phyloP scores from a whole-genome alignment of 2,329 filamentous ascomycete genomes.

The Onygena corvina region DNA sequence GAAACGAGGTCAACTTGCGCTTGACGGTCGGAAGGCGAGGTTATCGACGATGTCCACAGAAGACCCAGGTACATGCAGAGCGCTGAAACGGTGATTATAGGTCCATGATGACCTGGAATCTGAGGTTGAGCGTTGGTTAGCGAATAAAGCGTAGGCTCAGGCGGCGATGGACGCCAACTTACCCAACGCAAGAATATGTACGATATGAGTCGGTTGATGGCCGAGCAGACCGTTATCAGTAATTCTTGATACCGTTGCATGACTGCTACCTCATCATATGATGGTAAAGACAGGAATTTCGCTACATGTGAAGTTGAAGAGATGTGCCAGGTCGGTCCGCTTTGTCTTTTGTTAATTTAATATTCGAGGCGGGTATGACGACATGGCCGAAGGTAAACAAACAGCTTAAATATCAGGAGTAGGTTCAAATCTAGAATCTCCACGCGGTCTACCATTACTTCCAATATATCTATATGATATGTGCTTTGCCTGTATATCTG shows the following conservation, averaged over 20 bases:
- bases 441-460: not conserved
- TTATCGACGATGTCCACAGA: conserved; percentile 16
- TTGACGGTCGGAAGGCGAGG: not conserved
- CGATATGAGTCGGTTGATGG: conserved; percentile 25
- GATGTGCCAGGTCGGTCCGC: not conserved
- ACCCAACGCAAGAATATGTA: conserved; percentile 38
- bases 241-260: conserved; percentile 27
- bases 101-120: conserved; percentile 30
- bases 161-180: conserved; percentile 7
- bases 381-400: conserved; percentile 6
- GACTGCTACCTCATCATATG: conserved; percentile 8
- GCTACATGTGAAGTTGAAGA: not conserved
- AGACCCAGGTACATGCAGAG: conserved; percentile 37
- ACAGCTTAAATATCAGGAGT: conserved; percentile 7
- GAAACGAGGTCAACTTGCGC: not conserved
- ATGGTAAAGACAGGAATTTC: too few species aligned
- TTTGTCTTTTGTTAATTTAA: not conserved
- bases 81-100: conserved; percentile 30
- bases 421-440: not conserved
- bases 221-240: conserved; percentile 28
- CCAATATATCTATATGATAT: too few species aligned
- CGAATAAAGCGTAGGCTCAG: not conserved
- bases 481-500: too few species aligned
- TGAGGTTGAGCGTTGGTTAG: conserved; percentile 17
- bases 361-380: conserved; percentile 2